Evolutionary conservation across 2,329 filamentous ascomycete species (phyloP).

Genomic region (Aspergillus caelatus): DNA sequence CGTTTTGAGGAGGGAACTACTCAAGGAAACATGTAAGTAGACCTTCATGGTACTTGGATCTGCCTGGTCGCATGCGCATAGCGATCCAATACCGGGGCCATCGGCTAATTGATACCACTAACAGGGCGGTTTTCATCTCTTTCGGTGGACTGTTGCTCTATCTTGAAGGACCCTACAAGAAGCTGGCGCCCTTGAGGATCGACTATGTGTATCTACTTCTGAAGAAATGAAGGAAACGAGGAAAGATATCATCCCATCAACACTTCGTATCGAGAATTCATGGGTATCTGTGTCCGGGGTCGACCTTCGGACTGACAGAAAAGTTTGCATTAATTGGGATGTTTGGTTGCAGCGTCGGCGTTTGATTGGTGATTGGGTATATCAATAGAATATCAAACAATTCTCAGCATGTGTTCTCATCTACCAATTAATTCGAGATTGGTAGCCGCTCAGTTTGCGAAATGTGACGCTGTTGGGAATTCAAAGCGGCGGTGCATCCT

Average conservation of each 20-base stretch:
- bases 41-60: not conserved
- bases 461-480: conserved; percentile 67
- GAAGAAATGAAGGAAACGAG: conserved; percentile 69
- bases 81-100: not conserved
- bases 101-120: conserved; percentile 28
- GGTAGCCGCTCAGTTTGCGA: conserved; percentile 13
- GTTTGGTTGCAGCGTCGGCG: conserved; percentile 46
- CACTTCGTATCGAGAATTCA: conserved; percentile 4
- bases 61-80: not conserved
- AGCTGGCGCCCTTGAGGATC: conserved; percentile 86
- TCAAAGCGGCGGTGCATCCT: conserved; percentile 78
- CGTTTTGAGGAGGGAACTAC: conserved; percentile 59
- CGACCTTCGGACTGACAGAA: conserved; percentile 18
- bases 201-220: conserved; percentile 92
- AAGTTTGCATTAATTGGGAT: conserved; percentile 28
- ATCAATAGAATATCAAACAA: conserved; percentile 38
- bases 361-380: conserved; percentile 42
- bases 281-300: conserved; percentile 6
- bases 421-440: conserved; percentile 4
- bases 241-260: conserved; percentile 3
- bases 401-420: conserved; percentile 10
- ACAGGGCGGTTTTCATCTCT: conserved; percentile 87
- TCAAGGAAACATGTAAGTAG: conserved; percentile 81
- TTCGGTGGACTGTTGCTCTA: conserved; percentile 91
- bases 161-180: conserved; percentile 92